These are phyloP conservation scores for Penicillium olsonii DNA, from an alignment of 2,329 filamentous ascomycete species.

Conservation along the genomic window DNA sequence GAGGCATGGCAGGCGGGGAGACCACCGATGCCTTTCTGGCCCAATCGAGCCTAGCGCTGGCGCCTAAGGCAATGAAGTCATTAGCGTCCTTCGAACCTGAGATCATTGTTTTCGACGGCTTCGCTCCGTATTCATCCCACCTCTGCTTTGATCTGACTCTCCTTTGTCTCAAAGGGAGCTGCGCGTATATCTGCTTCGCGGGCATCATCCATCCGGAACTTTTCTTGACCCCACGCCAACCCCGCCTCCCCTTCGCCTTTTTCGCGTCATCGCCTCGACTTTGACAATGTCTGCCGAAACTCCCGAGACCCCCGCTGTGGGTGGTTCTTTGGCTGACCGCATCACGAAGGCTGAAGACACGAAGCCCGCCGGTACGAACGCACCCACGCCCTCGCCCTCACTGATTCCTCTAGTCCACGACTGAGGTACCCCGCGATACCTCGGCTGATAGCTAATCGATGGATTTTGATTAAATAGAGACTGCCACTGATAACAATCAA, in stretches of 20 bases:
- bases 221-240: conserved; percentile 9
- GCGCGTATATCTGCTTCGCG: neutral
- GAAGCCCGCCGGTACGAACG: conserved; percentile 32
- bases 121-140: neutral
- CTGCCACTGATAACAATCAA: conserved; percentile 17
- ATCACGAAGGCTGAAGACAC: conserved; percentile 46
- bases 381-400: conserved; percentile 12
- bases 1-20: conserved; percentile 28
- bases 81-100: conserved; percentile 4
- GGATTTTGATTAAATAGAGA: conserved; percentile 11
- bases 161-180: neutral
- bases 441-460: conserved; percentile 24
- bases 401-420: conserved; percentile 10
- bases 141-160: neutral
- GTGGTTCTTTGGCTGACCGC: conserved; percentile 50
- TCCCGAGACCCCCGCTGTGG: conserved; percentile 27
- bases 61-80: conserved; percentile 2
- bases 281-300: conserved; percentile 42
- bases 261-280: neutral
- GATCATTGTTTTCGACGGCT: neutral
- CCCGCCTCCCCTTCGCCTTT: conserved; percentile 4
- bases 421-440: conserved; percentile 7
- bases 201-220: neutral
- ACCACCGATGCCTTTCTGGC: conserved; percentile 14
- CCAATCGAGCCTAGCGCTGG: conserved; percentile 9